Conservation (phyloP, 495 filamentous ascomycete species). For the Trichoderma virens region DNA sequence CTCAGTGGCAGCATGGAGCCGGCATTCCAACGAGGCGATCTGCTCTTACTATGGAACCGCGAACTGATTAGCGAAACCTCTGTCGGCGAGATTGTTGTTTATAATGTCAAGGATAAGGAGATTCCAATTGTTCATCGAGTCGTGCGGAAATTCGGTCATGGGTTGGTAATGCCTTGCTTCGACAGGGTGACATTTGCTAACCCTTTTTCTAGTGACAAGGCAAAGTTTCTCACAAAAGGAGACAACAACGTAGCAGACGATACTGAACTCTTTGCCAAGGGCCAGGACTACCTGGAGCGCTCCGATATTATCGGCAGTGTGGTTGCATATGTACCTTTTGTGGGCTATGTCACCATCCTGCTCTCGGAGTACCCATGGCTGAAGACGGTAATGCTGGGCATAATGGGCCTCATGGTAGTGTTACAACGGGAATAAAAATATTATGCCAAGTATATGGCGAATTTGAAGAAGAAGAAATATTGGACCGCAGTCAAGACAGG, state of each 20-base stretch:
- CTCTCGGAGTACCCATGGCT: conserved; percentile 95
- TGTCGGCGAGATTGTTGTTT: conserved; percentile 88
- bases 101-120: conserved; percentile 85
- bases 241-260: conserved; percentile 96
- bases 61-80: conserved; percentile 58
- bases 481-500: neutral
- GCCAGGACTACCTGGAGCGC: conserved; percentile 74
- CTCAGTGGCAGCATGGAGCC: conserved; percentile 95
- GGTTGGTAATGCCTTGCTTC: conserved; percentile 29
- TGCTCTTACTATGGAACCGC: conserved; percentile 92
- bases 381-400: conserved; percentile 84
- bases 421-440: conserved; percentile 69
- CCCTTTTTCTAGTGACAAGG: conserved; percentile 25
- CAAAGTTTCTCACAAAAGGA: conserved; percentile 85
- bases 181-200: conserved; percentile 7
- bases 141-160: conserved; percentile 60
- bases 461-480: neutral
- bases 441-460: too few species aligned
- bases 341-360: conserved; percentile 97
- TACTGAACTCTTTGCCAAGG: conserved; percentile 66
- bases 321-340: conserved; percentile 85
- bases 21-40: conserved; percentile 89
- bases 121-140: conserved; percentile 92
- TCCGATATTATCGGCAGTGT: conserved; percentile 93
- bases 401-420: conserved; percentile 94